A percentile compares a stretch with the other conserved stretches of the same genome.
Evolutionary conservation across 192 early-diverging fungal species (phyloP).

Genomic region (Ambispora gerdemannii): DNA sequence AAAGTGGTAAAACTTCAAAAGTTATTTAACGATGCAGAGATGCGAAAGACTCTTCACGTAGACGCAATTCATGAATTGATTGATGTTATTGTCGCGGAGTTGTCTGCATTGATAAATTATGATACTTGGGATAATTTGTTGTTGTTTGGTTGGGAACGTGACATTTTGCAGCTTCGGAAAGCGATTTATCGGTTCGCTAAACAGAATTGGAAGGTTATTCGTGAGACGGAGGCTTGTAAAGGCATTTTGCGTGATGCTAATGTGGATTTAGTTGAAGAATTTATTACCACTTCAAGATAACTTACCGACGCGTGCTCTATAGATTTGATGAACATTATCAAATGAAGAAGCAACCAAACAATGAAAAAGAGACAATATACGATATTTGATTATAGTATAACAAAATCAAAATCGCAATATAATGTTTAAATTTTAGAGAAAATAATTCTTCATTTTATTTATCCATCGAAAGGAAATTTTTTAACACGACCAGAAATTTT

Average conservation of each 20-base stretch:
- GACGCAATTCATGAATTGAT: slow-evolving; percentile 16
- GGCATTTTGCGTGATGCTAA: slow-evolving; percentile 5
- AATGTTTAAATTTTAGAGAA: not conserved
- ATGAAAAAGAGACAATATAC: not conserved
- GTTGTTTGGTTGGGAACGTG: slow-evolving; percentile 5
- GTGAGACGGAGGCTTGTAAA: slow-evolving; percentile 1
- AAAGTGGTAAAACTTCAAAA: slow-evolving; percentile 11
- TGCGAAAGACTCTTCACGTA: slow-evolving; percentile 13
- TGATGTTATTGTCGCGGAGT: not conserved
- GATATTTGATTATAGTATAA: not conserved
- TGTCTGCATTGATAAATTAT: not conserved
- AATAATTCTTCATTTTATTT: not conserved
- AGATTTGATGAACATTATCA: not conserved
- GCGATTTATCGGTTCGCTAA: slow-evolving; percentile 7
- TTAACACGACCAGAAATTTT: too few species aligned
- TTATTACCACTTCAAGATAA: not conserved
- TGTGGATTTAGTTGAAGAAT: slow-evolving; percentile 22
- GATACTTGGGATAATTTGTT: slow-evolving; percentile 13
- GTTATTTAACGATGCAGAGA: slow-evolving; percentile 9
- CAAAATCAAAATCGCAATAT: not conserved
- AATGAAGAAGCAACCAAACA: too few species aligned
- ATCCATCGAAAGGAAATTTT: too few species aligned
- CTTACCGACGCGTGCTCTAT: not conserved
- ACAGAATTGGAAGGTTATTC: slow-evolving; percentile 4
- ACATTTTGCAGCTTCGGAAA: not conserved